A percentile compares a stretch with the other conserved stretches of the same genome.
phyloP scores from a whole-genome alignment of 805 yeast species.

The Priceomyces castillae region DNA sequence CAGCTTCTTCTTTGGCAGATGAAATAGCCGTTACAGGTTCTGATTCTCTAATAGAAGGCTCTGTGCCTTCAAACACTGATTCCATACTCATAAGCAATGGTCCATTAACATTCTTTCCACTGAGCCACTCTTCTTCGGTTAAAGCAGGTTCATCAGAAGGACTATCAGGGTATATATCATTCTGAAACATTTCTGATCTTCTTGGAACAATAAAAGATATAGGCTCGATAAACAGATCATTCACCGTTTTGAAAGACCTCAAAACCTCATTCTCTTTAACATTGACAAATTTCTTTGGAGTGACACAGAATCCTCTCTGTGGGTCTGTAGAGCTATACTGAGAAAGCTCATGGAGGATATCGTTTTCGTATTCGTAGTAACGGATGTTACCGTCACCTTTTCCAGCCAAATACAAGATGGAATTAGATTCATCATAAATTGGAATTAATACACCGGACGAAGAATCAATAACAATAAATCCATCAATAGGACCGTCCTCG shows the following conservation, averaged over 20 bases:
- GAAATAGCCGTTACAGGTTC: slow-evolving; percentile 31
- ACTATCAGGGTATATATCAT: slow-evolving; percentile 88
- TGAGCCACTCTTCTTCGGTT: slow-evolving; percentile 73
- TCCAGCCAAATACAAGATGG: slow-evolving; percentile 85
- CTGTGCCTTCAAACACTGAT: slow-evolving; percentile 73
- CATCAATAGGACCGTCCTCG: slow-evolving; percentile 82
- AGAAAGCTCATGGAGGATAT: slow-evolving; percentile 78
- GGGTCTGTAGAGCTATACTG: slow-evolving; percentile 88
- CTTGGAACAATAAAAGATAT: slow-evolving; percentile 92
- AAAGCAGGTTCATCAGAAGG: slow-evolving; percentile 79
- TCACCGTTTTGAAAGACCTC: slow-evolving; percentile 80
- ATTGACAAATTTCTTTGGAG: slow-evolving; percentile 80
- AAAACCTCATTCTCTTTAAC: slow-evolving; percentile 82
- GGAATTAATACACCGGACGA: slow-evolving; percentile 95
- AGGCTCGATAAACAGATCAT: slow-evolving; percentile 83
- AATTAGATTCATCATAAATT: slow-evolving; percentile 76
- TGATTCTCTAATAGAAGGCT: slow-evolving; percentile 46
- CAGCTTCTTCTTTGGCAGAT: slow-evolving; percentile 22
- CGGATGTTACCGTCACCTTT: slow-evolving; percentile 98
- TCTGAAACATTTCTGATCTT: slow-evolving; percentile 88
- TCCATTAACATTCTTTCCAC: slow-evolving; percentile 76
- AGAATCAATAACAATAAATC: slow-evolving; percentile 80
- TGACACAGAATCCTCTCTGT: slow-evolving; percentile 91
- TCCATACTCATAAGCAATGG: slow-evolving; percentile 78
- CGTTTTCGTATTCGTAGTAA: slow-evolving; percentile 85